These are phyloP conservation scores for Flaveria brownii DNA, from an alignment of 129 eudicot species.

Conservation along the genomic window DNA sequence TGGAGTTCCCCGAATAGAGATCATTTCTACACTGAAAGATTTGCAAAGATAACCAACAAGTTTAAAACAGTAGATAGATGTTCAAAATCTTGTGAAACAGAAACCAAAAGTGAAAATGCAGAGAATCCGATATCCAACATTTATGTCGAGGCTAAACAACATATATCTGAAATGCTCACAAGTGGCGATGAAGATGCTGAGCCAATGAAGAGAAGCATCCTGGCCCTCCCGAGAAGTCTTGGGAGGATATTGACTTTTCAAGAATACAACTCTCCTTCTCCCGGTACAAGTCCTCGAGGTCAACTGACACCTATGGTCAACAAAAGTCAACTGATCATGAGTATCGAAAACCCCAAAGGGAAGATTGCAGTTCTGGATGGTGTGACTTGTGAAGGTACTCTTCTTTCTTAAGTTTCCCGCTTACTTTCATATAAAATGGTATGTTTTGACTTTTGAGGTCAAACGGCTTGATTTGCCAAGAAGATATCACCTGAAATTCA, in stretches of 20 bases:
- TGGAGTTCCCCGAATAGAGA: constrained; percentile 90
- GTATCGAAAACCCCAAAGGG: constrained; percentile 20
- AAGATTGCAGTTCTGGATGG: constrained; percentile 31
- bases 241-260: constrained; percentile 80
- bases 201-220: constrained; percentile 40
- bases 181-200: constrained; percentile 60
- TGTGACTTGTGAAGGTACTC: constrained; percentile 43
- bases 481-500: not conserved
- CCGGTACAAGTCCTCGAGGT: constrained; percentile 53
- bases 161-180: constrained; percentile 81
- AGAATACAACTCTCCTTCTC: constrained; percentile 55
- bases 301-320: constrained; percentile 30
- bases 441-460: constrained; percentile 5
- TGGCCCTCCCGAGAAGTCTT: constrained; percentile 47
- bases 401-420: constrained; percentile 7
- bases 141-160: constrained; percentile 82
- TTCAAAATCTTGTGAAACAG: constrained; percentile 40
- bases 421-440: constrained; percentile 1
- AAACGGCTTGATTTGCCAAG: not conserved
- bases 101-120: constrained; percentile 1
- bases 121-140: constrained; percentile 56
- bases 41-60: constrained; percentile 41
- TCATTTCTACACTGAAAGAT: constrained; percentile 73
- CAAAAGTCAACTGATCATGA: constrained; percentile 33
- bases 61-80: constrained; percentile 44